phyloP scores from a whole-genome alignment of 495 filamentous ascomycete genomes.

The Penicillium bovifimosum region DNA sequence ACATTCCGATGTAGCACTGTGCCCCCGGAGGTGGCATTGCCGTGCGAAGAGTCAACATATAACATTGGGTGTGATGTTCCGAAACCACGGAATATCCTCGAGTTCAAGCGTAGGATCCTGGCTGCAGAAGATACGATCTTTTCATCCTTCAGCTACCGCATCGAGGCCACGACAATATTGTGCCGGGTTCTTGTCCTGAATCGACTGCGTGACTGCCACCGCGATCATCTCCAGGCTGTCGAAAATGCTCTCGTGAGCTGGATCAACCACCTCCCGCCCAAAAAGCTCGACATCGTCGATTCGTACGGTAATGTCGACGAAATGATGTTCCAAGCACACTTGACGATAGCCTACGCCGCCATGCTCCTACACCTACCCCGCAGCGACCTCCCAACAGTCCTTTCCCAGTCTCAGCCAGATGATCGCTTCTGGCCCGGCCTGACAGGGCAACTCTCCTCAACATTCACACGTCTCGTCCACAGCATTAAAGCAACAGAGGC shows the following conservation, averaged over 20 bases:
- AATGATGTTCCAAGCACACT: conserved; percentile 43
- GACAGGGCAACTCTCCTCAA: conserved; percentile 30
- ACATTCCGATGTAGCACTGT: conserved; percentile 30
- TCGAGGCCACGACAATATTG: conserved; percentile 37
- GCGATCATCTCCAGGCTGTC: conserved; percentile 40
- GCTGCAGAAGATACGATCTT: conserved; percentile 31
- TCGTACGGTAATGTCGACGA: conserved; percentile 42
- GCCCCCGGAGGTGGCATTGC: conserved; percentile 31
- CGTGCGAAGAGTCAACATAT: conserved; percentile 37
- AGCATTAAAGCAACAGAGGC: conserved; percentile 43
- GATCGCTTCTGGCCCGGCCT: conserved; percentile 26
- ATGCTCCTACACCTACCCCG: conserved; percentile 41
- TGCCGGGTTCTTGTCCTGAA: conserved; percentile 36
- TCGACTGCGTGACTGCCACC: conserved; percentile 30
- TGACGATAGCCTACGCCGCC: conserved; percentile 35
- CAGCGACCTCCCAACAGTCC: conserved; percentile 32
- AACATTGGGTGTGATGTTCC: conserved; percentile 26
- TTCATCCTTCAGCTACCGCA: conserved; percentile 42
- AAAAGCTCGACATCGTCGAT: conserved; percentile 41
- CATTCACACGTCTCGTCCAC: conserved; percentile 35
- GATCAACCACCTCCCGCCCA: conserved; percentile 37
- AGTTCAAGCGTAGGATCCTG: conserved; percentile 36
- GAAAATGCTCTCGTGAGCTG: conserved; percentile 43
- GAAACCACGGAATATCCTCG: conserved; percentile 23
- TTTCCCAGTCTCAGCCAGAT: conserved; percentile 21